Base-by-base conservation (phyloP, 805 yeast species). In the Kuraishia cidri region DNA sequence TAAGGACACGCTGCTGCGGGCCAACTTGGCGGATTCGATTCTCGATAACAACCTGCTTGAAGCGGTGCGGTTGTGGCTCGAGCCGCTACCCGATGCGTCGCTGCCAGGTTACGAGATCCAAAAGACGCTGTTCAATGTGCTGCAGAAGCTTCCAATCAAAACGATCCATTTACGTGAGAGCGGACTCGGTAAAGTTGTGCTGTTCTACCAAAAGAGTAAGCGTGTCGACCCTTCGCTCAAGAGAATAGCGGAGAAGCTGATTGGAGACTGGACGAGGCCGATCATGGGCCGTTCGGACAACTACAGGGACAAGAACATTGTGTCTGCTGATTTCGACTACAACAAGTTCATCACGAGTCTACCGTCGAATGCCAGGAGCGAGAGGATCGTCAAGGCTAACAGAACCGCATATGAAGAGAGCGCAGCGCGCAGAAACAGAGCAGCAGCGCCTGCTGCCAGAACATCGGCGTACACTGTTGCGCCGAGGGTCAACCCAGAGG, bases 231-330 rank as follows among this genome's bases (percentile, higher is more conserved):
- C 86, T 22, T 65, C 72, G 28, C 71, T 92, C 51, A 87, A 90
- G 54, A 78, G 94, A 52, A 68, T 79, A 25, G 97, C 95, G 5
- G 97, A 92, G 50, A 77, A 77, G 51, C 64, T 92, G 39, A 81
- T 92, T 43, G 95, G 95, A 17, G 94, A 87, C 54, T 92, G 99
- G 99, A 90, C 97, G 6, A 75, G 98, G 59, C 98, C 98, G 29
- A 86, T 92, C 40, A 84, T 92, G 69, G 95, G 95, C 44, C 80
- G 95, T 39, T 80, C 94, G 3, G 97, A 90, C 57, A 86, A 88
- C 47, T 90, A 88, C 64, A 78, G 92, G 55, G 96, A 90, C 57
- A 78, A 84, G 59, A 66, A 75, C 39, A 79, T 90, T 39, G 71
- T 70, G 46, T 70, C 77, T 39, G 71, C 75, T 39, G 75, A 73